Evolutionary conservation across 441 rosid species (phyloP), one percentile per base, ranked within the genome.

Genomic region (Gossypium trilobum): DNA sequence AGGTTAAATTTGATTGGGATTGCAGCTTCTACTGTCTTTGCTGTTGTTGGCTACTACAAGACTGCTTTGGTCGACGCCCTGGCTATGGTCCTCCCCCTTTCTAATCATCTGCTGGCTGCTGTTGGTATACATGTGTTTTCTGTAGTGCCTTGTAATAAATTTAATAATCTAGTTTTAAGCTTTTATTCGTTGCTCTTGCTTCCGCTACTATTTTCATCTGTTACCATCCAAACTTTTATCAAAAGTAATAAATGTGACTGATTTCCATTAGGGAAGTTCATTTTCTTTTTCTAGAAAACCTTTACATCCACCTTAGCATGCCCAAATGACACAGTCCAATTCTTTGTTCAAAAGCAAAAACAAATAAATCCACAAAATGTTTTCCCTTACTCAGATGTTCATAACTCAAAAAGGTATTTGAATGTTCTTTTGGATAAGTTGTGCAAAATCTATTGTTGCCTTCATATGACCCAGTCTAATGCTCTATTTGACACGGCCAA

Each of bases 21-120:
- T 78, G 82, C 88, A 92, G 96, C 70, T 25, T 86, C 42, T 89
- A 76, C 31, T 87, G 97, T 71, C 77, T 91, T 44, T 91, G 97
- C 80, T 91, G 95, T 68, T 89, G 96, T 79, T 89, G 96, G 90
- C 42, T 92, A 79, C 56, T 89, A 10, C 90, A 85, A 72, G 93
- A 86, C 79, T 90, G 97, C 85, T 88, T 91, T 46, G 93, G 95
- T 0, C 88, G 95, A 46, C 85, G 79, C 0, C 78, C 85, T 1
- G 88, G 85, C 22, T 74, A 36, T 17, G 85, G 84, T 70, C 89
- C 87, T 65, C 70, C 86, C 0, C 79, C 72, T 0, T 84, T 74
- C 75, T 85, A 83, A 84, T 50, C 57, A 16, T 9, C n/a, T 5
- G 27, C 36, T 42, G 20, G 10, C 17, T 55, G 52, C 64, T 7